Base-by-base conservation (phyloP, 345 rosid species). In the Pelargonium nanum region DNA sequence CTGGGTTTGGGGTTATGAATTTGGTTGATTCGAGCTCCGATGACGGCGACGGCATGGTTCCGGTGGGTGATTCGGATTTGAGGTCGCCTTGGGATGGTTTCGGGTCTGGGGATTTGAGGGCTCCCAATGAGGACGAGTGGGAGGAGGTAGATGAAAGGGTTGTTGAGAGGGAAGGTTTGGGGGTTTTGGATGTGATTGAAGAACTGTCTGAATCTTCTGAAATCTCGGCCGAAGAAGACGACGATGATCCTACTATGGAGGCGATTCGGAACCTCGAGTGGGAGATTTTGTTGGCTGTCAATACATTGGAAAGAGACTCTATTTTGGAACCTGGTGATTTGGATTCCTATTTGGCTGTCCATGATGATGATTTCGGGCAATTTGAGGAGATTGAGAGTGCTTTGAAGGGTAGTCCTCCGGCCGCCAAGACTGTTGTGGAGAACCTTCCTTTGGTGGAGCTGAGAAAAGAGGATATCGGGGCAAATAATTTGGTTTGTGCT, bases 211-310 rank as follows among this genome's bases (percentile, higher is more conserved):
- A 74, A 40, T 63, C 74, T 6, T 72, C 80, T 26, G 68, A 68
- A 7, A 65, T 56, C 58, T 69, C 57, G 20, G 24, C 61, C 4
- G 63, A 57, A 19, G 68, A 60, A 23, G 68, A 64, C 10, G 67
- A 34, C 20, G 59, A 55, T 23, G 63, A 57, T 22, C 57, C 68
- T 6, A 40, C 48, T 12, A 2, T 40, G 16, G 48, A 40, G 48
- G 48, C 48, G 15, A 40, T 40, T 10, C 9, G 48, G 48, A 40
- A 66, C 34, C 70, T 77, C 1, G 86, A 74, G 40, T 78, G 86
- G 86, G 78, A 79, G 58, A 70, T 78, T 61, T 66, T 74, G 26
- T 63, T 81, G 60, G 74, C 78, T 25, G 69, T 70, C 26, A 74
- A 74, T 62, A 72, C 70, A 58, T 64, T 73, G 56, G 75, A 62